Evolutionary conservation across 441 rosid species (phyloP), one percentile per base, ranked within the genome.

Genomic region (Eutrema salsugineum): DNA sequence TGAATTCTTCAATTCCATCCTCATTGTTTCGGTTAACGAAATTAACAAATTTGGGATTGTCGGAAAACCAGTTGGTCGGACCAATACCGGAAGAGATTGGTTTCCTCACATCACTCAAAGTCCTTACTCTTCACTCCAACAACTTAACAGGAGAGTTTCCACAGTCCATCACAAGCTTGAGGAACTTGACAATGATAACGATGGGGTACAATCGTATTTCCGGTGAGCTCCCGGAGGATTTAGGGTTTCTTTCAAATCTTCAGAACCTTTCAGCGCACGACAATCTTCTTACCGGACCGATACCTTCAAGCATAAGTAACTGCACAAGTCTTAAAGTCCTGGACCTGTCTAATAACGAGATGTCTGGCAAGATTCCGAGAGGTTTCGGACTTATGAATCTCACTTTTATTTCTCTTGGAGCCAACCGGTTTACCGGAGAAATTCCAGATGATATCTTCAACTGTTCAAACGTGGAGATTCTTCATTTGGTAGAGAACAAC

Each of bases 361-460:
- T 91, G 30, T 68, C 82, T 1, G 90, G 94, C 40, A 53, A 83
- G 78, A 81, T 93, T 48, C 93, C 93, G 0, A 58, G 16, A 15
- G 94, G 95, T 59, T 73, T 93, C 24, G 92, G 90, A 17, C 51
- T 54, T 73, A 56, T 83, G 80, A 89, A 89, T 75, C 77, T 92
- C 16, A 87, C 86, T 32, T 15, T 6, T 50, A 47, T 91, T 11
- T 77, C 89, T 49, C 50, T 91, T 1, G 84, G 74, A 10, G 5
- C 10, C 3, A 93, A 91, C 66, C 70, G 36, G 42, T 47, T 93
- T 54, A 77, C 86, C 2, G 97, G 97, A 19, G 91, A 87, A 68
- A 83, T 93, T 42, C 94, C 97, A 14, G 87, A 83, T 71, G 96
- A 89, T 50, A 87, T 91, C 72, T 93, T 83, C 79, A 83, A 87